Base-by-base conservation (phyloP, 2,329 filamentous ascomycete genomes). In the Pseudogymnoascus sp. region DNA sequence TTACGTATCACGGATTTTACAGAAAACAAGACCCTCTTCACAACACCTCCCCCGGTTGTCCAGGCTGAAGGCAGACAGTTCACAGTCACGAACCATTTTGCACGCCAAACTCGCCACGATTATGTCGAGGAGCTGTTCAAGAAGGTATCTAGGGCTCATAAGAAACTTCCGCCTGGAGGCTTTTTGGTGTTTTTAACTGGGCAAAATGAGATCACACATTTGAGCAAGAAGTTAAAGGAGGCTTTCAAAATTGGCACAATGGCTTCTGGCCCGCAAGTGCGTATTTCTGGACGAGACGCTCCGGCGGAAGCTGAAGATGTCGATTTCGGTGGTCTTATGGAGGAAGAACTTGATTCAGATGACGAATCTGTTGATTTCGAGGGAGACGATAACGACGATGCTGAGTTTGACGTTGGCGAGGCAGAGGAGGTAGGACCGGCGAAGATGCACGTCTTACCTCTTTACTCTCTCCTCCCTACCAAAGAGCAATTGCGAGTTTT, bases 131-230 rank as follows among this genome's bases (percentile, higher is more conserved):
- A 97, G 71, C 88, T 88, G 11, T 96, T 92, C 73, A 84, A 83
- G 62, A 99, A 97, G 75, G 87, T 99, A 42, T 88, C 86, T 68
- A 86, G 87, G 72, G 95, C 93, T 0, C 95, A 99, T 75, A 86
- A 85, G 66, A 96, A 97, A 73, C 81, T 99, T 6, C 95, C 95
- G 1, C 86, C 89, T 0, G 95, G 95, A 8, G 91, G 90, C 7
- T 95, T 99, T 73, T 82, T 99, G 21, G 91, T 97, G 0, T 99
- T 99, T 71, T 77, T 99, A 62, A 99, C 95, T 0, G 93, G 95
- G 0, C 91, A 96, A 69, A 91, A 91, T 67, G 96, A 99, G 73
- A 99, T 99, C 65, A 81, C 85, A 45, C 84, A 89, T 59, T 80
- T 99, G n/a, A 88, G 87, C 67, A 95, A 92, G 74, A 84, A 83